Evolutionary conservation across 2,329 filamentous ascomycete species (phyloP).

Genomic region (Venturia asperata): DNA sequence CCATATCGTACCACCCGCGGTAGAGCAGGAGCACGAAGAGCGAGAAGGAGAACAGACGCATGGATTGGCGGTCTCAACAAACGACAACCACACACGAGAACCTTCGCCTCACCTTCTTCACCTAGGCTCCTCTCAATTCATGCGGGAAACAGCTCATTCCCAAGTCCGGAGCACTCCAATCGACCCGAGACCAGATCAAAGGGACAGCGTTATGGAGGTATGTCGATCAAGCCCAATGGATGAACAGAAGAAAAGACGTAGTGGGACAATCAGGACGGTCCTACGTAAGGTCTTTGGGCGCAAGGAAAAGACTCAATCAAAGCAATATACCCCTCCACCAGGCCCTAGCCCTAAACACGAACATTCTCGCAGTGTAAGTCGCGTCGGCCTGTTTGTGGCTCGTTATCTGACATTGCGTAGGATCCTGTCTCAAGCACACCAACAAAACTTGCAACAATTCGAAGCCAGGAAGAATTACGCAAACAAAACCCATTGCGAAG

Average conservation of each 20-base stretch:
- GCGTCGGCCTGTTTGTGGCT: not conserved
- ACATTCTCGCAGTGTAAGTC: conserved; percentile 20
- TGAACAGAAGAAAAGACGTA: conserved; percentile 17
- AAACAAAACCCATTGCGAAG: conserved; percentile 5
- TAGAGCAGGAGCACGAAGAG: not conserved
- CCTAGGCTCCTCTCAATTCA: not conserved
- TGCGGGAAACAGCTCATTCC: not conserved
- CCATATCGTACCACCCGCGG: conserved; percentile 1
- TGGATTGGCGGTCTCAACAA: conserved; percentile 12
- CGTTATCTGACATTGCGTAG: not conserved
- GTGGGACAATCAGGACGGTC: conserved; percentile 19
- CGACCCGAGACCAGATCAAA: conserved; percentile 1
- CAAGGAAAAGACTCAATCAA: conserved; percentile 15
- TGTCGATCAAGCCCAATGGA: conserved; percentile 1
- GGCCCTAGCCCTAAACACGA: conserved; percentile 17
- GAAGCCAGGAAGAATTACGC: conserved; percentile 11
- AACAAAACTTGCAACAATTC: not conserved
- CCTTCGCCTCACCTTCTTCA: not conserved
- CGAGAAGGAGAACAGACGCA: not conserved
- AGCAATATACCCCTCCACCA: not conserved
- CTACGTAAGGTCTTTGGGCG: conserved; percentile 19
- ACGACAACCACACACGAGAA: not conserved
- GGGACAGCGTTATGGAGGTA: not conserved
- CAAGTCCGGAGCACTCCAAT: not conserved
- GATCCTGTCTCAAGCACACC: conserved; percentile 5